phyloP scores from a whole-genome alignment of 2,329 filamentous ascomycete genomes.

The Ophiostoma pallidulum region DNA sequence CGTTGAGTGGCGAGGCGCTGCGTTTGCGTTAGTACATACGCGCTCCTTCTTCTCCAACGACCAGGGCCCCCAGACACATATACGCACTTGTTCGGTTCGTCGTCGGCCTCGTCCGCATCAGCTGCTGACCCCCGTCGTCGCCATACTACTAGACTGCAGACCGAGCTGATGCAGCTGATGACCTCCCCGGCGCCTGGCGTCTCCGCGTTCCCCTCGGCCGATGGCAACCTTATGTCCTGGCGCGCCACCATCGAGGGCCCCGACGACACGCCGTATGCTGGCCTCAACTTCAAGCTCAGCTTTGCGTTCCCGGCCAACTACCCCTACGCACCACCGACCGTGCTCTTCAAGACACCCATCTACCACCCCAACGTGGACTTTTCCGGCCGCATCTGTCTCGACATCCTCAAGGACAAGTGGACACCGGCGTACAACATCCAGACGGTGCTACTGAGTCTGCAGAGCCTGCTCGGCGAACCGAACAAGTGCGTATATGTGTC shows the following conservation, averaged over 20 bases:
- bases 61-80: too few species aligned
- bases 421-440: conserved; percentile 95
- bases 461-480: conserved; percentile 90
- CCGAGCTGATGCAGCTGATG: conserved; percentile 98
- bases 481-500: conserved; percentile 69
- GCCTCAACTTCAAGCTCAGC: conserved; percentile 81
- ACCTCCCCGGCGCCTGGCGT: conserved; percentile 86
- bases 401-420: conserved; percentile 99
- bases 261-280: conserved; percentile 80
- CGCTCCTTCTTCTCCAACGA: too few species aligned
- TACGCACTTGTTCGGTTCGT: conserved; percentile 92
- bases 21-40: conserved; percentile 15
- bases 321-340: conserved; percentile 80
- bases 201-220: conserved; percentile 84
- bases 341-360: conserved; percentile 96
- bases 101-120: too few species aligned
- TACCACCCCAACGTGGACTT: conserved; percentile 99
- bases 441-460: conserved; percentile 83
- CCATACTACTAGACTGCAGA: conserved; percentile 86
- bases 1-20: conserved; percentile 88
- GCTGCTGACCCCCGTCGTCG: too few species aligned
- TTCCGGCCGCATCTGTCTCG: conserved; percentile 89
- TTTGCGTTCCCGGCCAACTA: conserved; percentile 90
- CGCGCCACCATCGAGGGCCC: conserved; percentile 89
- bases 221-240: conserved; percentile 87